These are phyloP conservation scores for Coemansia sp. DNA, from an alignment of 192 early-diverging fungal genomes.

Conservation along the genomic window DNA sequence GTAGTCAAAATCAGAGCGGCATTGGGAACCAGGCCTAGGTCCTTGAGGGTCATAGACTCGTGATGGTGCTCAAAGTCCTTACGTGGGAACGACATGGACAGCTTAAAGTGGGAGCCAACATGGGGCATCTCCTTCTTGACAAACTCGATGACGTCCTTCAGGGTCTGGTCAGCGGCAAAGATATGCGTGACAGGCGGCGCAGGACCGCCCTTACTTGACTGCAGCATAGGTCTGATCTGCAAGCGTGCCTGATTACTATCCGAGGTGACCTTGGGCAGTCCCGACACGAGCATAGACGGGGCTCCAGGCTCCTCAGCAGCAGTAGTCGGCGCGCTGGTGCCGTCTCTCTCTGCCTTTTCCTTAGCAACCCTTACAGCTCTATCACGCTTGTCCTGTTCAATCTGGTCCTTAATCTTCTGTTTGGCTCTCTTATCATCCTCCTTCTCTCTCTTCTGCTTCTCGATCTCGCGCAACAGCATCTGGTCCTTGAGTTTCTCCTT, in stretches of 20 bases:
- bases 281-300: constrained; percentile 30
- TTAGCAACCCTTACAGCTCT: constrained; percentile 55
- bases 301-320: neutral
- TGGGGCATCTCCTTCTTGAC: constrained; percentile 40
- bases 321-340: neutral
- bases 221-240: constrained; percentile 64
- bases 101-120: constrained; percentile 58
- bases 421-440: constrained; percentile 68
- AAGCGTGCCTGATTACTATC: constrained; percentile 61
- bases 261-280: constrained; percentile 31
- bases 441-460: constrained; percentile 66
- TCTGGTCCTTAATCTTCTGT: constrained; percentile 63
- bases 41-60: constrained; percentile 63
- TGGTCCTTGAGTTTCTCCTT: constrained; percentile 62
- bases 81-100: constrained; percentile 67
- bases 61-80: constrained; percentile 62
- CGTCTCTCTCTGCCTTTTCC: constrained; percentile 46
- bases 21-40: constrained; percentile 68
- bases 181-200: constrained; percentile 62
- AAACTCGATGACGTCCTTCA: constrained; percentile 62
- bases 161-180: constrained; percentile 61
- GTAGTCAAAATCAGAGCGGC: constrained; percentile 63
- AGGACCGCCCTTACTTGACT: constrained; percentile 26
- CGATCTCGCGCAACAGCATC: constrained; percentile 64
- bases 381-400: constrained; percentile 72